These are phyloP conservation scores for Zygoascus hellenicus DNA, from an alignment of 1,139 yeast genomes.

Conservation along the genomic window DNA sequence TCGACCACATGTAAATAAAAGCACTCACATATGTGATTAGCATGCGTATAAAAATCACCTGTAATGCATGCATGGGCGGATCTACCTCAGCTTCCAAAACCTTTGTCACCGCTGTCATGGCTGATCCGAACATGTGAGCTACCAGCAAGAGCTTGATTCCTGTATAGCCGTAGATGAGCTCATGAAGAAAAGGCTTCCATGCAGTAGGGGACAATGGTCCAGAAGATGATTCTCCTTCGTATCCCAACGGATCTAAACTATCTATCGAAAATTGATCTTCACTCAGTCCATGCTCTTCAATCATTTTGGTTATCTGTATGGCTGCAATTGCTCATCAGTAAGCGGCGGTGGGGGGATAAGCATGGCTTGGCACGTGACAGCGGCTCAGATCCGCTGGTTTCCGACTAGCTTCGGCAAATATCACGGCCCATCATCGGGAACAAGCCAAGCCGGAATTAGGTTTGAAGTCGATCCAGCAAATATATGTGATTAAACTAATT, in stretches of 20 bases:
- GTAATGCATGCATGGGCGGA: slow-evolving; percentile 66
- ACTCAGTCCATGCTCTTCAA: background rate
- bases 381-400: too few relatives aligned
- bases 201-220: background rate
- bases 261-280: slow-evolving; percentile 3
- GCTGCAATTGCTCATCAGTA: too few relatives aligned
- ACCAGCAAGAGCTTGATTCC: slow-evolving; percentile 25
- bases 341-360: too few relatives aligned
- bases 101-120: slow-evolving; percentile 73
- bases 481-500: too few relatives aligned
- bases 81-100: slow-evolving; percentile 59
- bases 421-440: too few relatives aligned
- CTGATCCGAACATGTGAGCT: slow-evolving; percentile 61
- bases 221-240: background rate
- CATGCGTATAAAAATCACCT: slow-evolving; percentile 75
- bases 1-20: slow-evolving; percentile 45
- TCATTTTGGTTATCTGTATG: too few relatives aligned
- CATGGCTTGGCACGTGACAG: too few relatives aligned
- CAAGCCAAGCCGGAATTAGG: too few relatives aligned
- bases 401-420: too few relatives aligned
- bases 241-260: background rate
- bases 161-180: slow-evolving; percentile 16
- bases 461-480: too few relatives aligned
- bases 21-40: slow-evolving; percentile 58
- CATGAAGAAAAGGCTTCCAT: background rate